Conservation (phyloP, 345 rosid species). For the Reutealis trisperma region DNA sequence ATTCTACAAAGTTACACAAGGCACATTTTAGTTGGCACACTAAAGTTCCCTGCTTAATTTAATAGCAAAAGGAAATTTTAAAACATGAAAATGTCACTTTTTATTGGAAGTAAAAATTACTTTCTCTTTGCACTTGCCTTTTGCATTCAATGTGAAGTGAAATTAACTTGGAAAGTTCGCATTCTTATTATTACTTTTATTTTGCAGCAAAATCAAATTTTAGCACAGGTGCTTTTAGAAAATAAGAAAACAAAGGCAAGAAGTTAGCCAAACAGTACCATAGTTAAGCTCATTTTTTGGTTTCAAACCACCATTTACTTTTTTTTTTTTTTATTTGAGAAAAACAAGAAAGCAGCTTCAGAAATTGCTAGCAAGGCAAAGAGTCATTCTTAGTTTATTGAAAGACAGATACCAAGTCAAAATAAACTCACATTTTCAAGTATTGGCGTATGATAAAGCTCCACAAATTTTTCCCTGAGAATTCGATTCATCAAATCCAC, state of each 20-base stretch:
- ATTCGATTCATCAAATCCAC: constrained; percentile 89
- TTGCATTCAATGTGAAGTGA: neutral
- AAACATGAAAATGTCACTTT: no score
- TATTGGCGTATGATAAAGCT: constrained; percentile 76
- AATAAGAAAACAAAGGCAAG: neutral
- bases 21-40: no score
- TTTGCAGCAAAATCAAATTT: neutral
- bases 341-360: neutral
- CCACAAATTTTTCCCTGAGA: constrained; percentile 88
- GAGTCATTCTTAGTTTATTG: neutral
- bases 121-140: neutral
- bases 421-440: constrained; percentile 84
- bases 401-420: constrained; percentile 9
- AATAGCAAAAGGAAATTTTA: neutral
- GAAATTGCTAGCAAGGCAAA: neutral
- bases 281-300: neutral
- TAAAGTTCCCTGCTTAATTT: no score
- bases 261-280: neutral
- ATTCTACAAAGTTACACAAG: no score
- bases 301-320: neutral
- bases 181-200: no score
- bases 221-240: neutral
- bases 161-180: neutral
- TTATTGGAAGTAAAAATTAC: neutral
- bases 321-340: no score